phyloP scores from a whole-genome alignment of 257 asterid genomes.

The Gentiana straminea region DNA sequence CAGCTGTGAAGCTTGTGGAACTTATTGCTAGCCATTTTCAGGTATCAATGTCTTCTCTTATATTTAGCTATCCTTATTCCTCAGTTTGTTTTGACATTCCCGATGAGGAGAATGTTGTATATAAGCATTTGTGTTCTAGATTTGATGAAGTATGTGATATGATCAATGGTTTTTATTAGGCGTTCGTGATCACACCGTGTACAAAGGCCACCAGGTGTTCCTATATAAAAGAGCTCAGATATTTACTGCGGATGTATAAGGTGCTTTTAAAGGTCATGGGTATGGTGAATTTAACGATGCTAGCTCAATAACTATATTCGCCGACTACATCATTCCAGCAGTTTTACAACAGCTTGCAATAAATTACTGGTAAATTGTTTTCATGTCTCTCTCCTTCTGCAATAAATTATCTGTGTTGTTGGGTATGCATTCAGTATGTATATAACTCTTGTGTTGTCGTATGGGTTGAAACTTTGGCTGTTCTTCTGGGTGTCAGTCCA shows the following conservation, averaged over 20 bases:
- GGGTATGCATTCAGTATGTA: no score
- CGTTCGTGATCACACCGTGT: conserved; percentile 84
- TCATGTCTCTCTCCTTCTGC: no score
- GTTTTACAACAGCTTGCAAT: conserved; percentile 88
- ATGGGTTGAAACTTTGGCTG: no score
- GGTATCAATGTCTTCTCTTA: conserved; percentile 31
- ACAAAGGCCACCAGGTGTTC: conserved; percentile 94
- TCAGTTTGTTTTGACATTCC: background rate
- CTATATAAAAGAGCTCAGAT: conserved; percentile 98
- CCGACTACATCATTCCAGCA: conserved; percentile 94
- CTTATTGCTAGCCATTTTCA: conserved; percentile 85
- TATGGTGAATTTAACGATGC: conserved; percentile 78
- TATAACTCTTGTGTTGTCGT: no score
- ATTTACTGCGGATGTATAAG: conserved; percentile 95
- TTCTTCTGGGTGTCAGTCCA: no score
- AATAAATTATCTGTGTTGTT: no score
- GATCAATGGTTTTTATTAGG: conserved; percentile 41
- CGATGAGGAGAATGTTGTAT: background rate
- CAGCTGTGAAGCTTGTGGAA: conserved; percentile 76
- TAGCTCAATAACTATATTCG: conserved; percentile 78
- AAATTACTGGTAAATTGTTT: no score
- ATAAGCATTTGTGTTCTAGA: no score
- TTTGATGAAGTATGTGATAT: background rate
- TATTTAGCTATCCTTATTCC: background rate
- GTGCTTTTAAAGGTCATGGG: conserved; percentile 88